These are phyloP conservation scores for Yarrowia sp. DNA, from an alignment of 805 yeast species.

Conservation along the genomic window DNA sequence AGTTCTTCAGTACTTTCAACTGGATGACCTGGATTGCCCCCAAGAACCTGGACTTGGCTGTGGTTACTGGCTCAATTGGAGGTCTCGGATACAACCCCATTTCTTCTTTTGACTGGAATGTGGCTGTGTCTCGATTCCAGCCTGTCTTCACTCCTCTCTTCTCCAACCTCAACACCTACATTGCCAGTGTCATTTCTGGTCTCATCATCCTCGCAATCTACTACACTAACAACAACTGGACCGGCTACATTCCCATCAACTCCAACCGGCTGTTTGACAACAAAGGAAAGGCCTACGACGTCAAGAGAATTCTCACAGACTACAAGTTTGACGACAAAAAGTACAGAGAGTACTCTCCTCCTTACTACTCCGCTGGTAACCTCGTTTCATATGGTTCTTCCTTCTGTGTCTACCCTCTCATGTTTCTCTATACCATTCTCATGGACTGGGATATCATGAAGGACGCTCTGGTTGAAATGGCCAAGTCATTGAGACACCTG, in stretches of 20 bases:
- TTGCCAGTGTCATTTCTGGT: conserved; percentile 29
- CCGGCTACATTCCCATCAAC: conserved; percentile 59
- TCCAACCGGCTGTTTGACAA: conserved; percentile 53
- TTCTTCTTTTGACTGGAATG: conserved; percentile 44
- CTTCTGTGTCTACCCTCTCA: conserved; percentile 50
- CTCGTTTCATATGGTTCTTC: conserved; percentile 49
- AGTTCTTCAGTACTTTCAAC: conserved; percentile 59
- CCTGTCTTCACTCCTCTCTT: conserved; percentile 30
- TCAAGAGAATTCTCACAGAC: conserved; percentile 44
- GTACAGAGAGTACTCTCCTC: conserved; percentile 61
- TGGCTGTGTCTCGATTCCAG: conserved; percentile 35
- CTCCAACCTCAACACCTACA: conserved; percentile 28
- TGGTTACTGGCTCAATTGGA: conserved; percentile 54
- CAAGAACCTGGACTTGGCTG: conserved; percentile 56
- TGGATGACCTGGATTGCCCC: conserved; percentile 59
- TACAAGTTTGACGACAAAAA: conserved; percentile 44
- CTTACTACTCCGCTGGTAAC: conserved; percentile 57
- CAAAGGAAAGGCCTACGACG: conserved; percentile 49
- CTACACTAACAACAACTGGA: conserved; percentile 56
- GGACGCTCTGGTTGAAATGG: conserved; percentile 29
- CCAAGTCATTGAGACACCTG: not conserved
- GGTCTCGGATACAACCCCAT: conserved; percentile 45
- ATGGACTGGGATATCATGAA: conserved; percentile 29
- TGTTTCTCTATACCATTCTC: conserved; percentile 36
- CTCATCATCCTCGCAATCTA: conserved; percentile 49